A percentile compares a stretch with the other conserved stretches of the same genome.
Conservation (phyloP, 345 rosid species). For the Heritiera fomes region DNA sequence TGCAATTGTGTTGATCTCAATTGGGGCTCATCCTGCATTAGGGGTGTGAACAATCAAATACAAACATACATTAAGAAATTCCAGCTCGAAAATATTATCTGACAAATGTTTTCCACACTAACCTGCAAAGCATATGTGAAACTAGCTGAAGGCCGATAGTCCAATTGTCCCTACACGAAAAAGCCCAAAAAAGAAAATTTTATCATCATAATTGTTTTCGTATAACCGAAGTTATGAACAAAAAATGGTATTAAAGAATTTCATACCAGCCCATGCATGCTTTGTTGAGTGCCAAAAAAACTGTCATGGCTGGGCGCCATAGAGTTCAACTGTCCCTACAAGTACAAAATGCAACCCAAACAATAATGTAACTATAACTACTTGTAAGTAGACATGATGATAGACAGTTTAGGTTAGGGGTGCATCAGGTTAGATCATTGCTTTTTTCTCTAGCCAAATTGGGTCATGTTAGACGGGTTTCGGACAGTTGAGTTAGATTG, state of each 20-base stretch:
- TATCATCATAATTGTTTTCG: conserved; percentile 5
- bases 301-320: conserved; percentile 47
- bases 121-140: conserved; percentile 65
- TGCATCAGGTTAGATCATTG: neutral
- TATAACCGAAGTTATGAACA: neutral
- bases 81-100: neutral
- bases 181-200: neutral
- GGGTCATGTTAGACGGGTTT: neutral
- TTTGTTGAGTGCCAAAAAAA: conserved; percentile 54
- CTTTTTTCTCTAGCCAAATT: neutral
- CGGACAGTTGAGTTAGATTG: neutral
- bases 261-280: conserved; percentile 56
- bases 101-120: conserved; percentile 13
- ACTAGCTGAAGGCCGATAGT: conserved; percentile 58
- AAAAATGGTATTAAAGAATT: conserved; percentile 10
- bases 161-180: conserved; percentile 46
- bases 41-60: neutral
- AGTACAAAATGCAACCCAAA: conserved; percentile 17
- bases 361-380: neutral
- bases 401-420: neutral
- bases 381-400: neutral
- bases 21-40: conserved; percentile 53
- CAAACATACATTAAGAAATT: neutral
- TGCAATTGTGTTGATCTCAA: conserved; percentile 58
- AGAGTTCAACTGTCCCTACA: conserved; percentile 56